Conservation (phyloP, 2,329 filamentous ascomycete species). For the Fusarium protoensiforme region DNA sequence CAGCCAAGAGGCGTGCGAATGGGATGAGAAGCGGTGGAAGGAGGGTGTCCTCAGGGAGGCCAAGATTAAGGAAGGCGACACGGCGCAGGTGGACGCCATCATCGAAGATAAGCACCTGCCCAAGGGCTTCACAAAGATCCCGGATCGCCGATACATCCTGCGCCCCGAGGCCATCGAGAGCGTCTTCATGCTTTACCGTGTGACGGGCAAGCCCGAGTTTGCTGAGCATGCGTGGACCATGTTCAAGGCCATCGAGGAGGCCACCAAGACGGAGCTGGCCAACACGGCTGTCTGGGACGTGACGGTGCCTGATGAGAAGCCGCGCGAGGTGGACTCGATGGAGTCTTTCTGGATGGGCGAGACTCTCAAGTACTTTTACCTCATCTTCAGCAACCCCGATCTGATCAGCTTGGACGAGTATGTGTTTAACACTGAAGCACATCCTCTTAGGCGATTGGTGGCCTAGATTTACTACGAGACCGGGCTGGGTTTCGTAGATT, state of each 20-base stretch:
- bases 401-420: conserved; percentile 42
- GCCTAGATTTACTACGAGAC: not conserved
- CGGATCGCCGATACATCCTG: conserved; percentile 63
- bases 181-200: conserved; percentile 64
- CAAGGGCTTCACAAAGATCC: conserved; percentile 71
- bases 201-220: conserved; percentile 59
- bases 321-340: conserved; percentile 68
- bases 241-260: conserved; percentile 59
- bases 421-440: conserved; percentile 43
- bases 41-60: conserved; percentile 41
- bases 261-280: conserved; percentile 59
- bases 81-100: conserved; percentile 35
- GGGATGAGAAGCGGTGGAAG: conserved; percentile 52
- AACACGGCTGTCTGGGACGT: conserved; percentile 61
- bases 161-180: conserved; percentile 65
- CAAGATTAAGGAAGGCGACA: conserved; percentile 38
- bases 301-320: conserved; percentile 40
- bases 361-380: conserved; percentile 46
- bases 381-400: conserved; percentile 57
- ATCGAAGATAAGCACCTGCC: conserved; percentile 49
- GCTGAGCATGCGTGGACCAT: conserved; percentile 65
- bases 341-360: conserved; percentile 55
- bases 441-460: conserved; percentile 33
- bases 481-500: not conserved
- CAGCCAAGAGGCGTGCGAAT: conserved; percentile 47